phyloP scores from a whole-genome alignment of 768 basidiomycete genomes.

The Leccinellum rugosiceps region DNA sequence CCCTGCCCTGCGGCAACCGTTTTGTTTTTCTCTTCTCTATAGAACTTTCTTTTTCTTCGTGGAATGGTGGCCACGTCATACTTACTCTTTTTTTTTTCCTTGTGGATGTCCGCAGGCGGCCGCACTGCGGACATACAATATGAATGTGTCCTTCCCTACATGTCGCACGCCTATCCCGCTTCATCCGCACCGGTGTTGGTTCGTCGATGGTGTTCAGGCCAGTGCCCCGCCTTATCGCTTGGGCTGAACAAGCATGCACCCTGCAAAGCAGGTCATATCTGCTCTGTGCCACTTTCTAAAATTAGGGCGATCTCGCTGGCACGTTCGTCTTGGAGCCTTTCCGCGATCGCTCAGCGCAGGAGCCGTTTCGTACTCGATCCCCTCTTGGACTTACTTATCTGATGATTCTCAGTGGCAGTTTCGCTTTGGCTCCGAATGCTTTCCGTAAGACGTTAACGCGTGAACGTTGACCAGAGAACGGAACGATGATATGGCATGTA shows the following conservation, averaged over 20 bases:
- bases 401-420: conserved; percentile 1
- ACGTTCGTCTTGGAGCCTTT: neutral
- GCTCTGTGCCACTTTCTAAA: conserved; percentile 9
- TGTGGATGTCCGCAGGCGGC: conserved; percentile 13
- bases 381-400: conserved; percentile 1
- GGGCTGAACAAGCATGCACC: neutral
- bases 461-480: neutral
- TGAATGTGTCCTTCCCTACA: conserved; percentile 1
- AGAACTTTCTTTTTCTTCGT: conserved; percentile 17
- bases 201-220: neutral
- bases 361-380: neutral
- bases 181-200: neutral
- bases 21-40: conserved; percentile 6
- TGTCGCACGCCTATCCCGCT: conserved; percentile 3
- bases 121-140: conserved; percentile 24
- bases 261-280: neutral
- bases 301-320: conserved; percentile 2
- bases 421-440: neutral
- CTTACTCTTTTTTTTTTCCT: neutral
- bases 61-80: conserved; percentile 22
- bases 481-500: neutral
- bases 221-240: neutral
- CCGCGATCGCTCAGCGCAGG: conserved; percentile 12
- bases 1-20: neutral
- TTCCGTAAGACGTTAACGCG: neutral